Percentiles rank a stretch among this genome's conserved stretches.
Conservation (phyloP, 2,329 filamentous ascomycete genomes). For the Cylindrodendrum hubeiense region DNA sequence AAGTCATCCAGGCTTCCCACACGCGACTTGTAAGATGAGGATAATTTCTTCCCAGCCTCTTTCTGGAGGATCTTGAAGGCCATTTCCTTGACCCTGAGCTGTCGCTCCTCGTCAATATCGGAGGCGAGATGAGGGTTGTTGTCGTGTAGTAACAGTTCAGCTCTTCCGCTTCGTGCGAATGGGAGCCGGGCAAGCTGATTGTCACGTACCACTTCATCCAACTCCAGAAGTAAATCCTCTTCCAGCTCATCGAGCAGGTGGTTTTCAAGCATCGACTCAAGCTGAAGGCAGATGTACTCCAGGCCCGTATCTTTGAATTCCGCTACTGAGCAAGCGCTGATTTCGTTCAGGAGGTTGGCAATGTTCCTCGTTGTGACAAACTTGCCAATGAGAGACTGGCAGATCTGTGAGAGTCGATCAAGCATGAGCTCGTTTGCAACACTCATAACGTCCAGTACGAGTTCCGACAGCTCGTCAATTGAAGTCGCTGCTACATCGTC, state of each 20-base stretch:
- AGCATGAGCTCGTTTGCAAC: conserved; percentile 96
- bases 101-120: conserved; percentile 77
- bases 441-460: conserved; percentile 91
- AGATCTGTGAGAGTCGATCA: conserved; percentile 88
- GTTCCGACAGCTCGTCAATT: conserved; percentile 86
- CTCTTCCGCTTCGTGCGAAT: conserved; percentile 80
- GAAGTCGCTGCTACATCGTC: conserved; percentile 78
- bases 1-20: conserved; percentile 76
- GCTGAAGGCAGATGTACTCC: conserved; percentile 91
- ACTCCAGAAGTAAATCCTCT: conserved; percentile 81
- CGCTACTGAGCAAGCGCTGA: conserved; percentile 84
- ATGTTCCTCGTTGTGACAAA: conserved; percentile 92
- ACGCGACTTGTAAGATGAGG: conserved; percentile 70
- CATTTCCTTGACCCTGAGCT: conserved; percentile 81
- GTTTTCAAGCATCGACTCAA: conserved; percentile 94
- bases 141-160: conserved; percentile 75
- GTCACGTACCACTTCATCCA: conserved; percentile 83
- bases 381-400: conserved; percentile 84
- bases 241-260: conserved; percentile 88
- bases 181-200: conserved; percentile 86
- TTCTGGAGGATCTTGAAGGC: conserved; percentile 72
- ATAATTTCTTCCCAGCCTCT: conserved; percentile 74
- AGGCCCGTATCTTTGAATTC: conserved; percentile 90
- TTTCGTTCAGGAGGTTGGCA: conserved; percentile 84
- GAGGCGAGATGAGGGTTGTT: conserved; percentile 72